Base-by-base conservation (phyloP, 2,329 filamentous ascomycete genomes). In the Aspergillus sp. region DNA sequence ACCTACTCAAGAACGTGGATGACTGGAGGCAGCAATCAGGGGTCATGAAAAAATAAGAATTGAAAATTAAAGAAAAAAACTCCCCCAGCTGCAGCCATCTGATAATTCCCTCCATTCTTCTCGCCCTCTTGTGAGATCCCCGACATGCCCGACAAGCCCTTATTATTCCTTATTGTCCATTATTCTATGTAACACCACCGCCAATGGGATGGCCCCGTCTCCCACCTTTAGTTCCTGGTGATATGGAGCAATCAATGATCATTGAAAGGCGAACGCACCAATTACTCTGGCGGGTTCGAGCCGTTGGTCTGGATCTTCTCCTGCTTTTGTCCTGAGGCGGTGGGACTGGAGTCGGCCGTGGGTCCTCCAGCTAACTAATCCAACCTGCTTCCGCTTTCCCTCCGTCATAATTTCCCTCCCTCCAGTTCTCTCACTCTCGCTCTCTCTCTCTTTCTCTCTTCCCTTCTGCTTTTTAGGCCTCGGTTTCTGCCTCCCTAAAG, bases 311-410 rank as follows among this genome's bases (percentile, higher is more conserved):
- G 45, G 45, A 47, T 47, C 45, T 47, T 47, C 11, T 10, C 9
- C 42, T 46, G 26, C 26, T 46, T 36, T 36, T 14, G 32, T 36
- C 14, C 32, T 11, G 32, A 36, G 32, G 36, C 16, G 36, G 36
- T 42, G 36, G 36, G 36, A 42, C 36, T 36, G 32, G 32, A 36
- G 14, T 42, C 16, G 36, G 12, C 14, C 36, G 36, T 42, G 36
- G 36, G 36, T 42, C 36, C 16, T 16, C 11, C 9, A 46, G 20
- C 42, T 11, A 47, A 47, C 45, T 47, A 24, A 20, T 47, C 18
- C 45, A 47, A 20, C 42, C 42, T 55, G 51, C 26, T 53, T 53
- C 51, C 51, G 51, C 51, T 42, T 55, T 55, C 42, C 16, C 53
- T 54, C n/a, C 42, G 42, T 26, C 53, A 49, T 49, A 16, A 20